Conservation (phyloP, 352 stramenopile species). For the Phytophthora capsici region DNA sequence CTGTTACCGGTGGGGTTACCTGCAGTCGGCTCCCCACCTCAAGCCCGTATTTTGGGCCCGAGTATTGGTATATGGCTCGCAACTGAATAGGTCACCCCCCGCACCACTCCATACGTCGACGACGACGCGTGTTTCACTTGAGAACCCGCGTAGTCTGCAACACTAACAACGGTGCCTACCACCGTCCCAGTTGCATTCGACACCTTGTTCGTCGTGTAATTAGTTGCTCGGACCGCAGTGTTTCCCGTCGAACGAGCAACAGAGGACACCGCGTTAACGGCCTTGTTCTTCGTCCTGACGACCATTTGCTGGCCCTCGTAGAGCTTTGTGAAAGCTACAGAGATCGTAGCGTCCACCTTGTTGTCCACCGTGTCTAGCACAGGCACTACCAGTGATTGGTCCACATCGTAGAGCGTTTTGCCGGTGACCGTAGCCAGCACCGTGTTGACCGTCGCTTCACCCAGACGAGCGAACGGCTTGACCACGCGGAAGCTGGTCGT, state of each 20-base stretch:
- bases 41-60: constrained; percentile 72
- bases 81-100: constrained; percentile 63
- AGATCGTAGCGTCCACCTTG: constrained; percentile 76
- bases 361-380: constrained; percentile 71
- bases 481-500: constrained; percentile 81
- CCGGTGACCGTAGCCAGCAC: constrained; percentile 64
- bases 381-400: constrained; percentile 61
- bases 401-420: constrained; percentile 67
- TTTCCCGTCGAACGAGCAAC: constrained; percentile 49
- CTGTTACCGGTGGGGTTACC: constrained; percentile 49
- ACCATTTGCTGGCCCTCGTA: constrained; percentile 66
- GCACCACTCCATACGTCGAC: constrained; percentile 61
- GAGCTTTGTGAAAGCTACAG: constrained; percentile 67
- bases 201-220: constrained; percentile 63
- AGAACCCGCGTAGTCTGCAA: constrained; percentile 61
- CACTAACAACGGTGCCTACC: constrained; percentile 46
- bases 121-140: constrained; percentile 75
- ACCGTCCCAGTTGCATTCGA: constrained; percentile 31
- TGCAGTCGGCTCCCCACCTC: constrained; percentile 49
- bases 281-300: constrained; percentile 72
- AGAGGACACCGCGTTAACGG: constrained; percentile 42
- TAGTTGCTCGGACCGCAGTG: constrained; percentile 57
- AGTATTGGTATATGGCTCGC: constrained; percentile 68
- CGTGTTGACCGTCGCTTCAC: constrained; percentile 70
- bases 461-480: constrained; percentile 63